Conservation (phyloP, 2,329 filamentous ascomycete species). For the Colletotrichum spinosum region DNA sequence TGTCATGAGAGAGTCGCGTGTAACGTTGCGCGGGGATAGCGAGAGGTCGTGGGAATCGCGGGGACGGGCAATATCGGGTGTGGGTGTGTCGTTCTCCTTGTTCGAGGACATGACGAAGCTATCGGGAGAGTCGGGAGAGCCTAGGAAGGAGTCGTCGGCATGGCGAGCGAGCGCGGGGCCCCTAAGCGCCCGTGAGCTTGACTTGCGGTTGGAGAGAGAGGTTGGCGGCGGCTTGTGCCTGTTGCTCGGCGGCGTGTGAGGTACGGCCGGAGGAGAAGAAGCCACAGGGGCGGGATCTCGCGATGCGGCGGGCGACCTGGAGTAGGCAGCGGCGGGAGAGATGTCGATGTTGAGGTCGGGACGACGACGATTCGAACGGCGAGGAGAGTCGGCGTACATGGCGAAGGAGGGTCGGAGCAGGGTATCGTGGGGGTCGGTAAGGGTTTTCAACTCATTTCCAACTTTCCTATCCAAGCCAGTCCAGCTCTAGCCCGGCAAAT, state of each 20-base stretch:
- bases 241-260: slow-evolving; percentile 35
- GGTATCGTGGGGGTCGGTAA: slow-evolving; percentile 33
- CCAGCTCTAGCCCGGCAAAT: neutral
- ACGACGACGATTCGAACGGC: slow-evolving; percentile 37
- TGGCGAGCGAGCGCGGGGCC: slow-evolving; percentile 41
- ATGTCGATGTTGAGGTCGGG: slow-evolving; percentile 40
- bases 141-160: slow-evolving; percentile 51
- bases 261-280: slow-evolving; percentile 7
- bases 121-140: slow-evolving; percentile 53
- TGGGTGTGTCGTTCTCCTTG: slow-evolving; percentile 47
- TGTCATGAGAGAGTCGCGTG: slow-evolving; percentile 91
- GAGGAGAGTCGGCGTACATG: slow-evolving; percentile 35
- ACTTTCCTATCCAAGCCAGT: slow-evolving; percentile 5
- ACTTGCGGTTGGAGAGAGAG: slow-evolving; percentile 41
- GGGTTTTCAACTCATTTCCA: slow-evolving; percentile 37
- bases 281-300: slow-evolving; percentile 14
- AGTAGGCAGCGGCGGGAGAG: slow-evolving; percentile 26
- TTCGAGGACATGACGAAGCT: slow-evolving; percentile 44
- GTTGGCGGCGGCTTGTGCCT: slow-evolving; percentile 26
- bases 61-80: slow-evolving; percentile 43
- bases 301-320: slow-evolving; percentile 28
- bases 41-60: slow-evolving; percentile 88
- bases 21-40: slow-evolving; percentile 79
- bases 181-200: slow-evolving; percentile 48
- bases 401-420: slow-evolving; percentile 14